Evolutionary conservation across 129 eudicot species (phyloP), one percentile per base, ranked within the genome.

Genomic region (Pittosporum tobira): DNA sequence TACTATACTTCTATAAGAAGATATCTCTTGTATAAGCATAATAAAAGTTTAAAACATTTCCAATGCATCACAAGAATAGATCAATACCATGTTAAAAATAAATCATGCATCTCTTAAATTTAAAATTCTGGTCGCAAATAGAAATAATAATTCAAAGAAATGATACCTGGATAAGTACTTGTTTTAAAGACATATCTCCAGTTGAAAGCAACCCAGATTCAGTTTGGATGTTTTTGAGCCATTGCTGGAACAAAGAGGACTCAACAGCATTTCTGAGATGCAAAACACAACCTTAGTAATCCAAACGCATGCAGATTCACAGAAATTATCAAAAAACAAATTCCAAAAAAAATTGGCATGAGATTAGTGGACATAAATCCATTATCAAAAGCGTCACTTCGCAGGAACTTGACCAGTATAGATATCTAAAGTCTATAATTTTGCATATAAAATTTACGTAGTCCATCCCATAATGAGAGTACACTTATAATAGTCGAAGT

Each of bases 81-180:
- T n/a, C 11, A n/a, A 6, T 29, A 31, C 3, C 45, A 27, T 21
- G 18, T 25, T 15, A 56, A 31, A 30, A 31, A 8, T 4, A n/a
- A 29, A 29, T 8, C 18, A 27, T 54, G 29, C n/a, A n/a, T n/a
- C n/a, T n/a, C n/a, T n/a, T n/a, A 8, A 18, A 19, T 19, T 8
- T 14, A 31, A 21, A 16, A 34, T 8, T 29, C 57, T 38, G 21
- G 30, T 14, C 19, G 45, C 62, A 60, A 42, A 48, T 60, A 15
- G 30, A 38, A 2, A 22, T 26, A 4, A 12, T 25, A 49, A 40
- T 5, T 20, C 30, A 43, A 31, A 49, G 11, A 27, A 42, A 38
- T 15, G 14, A 14, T 51, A 91, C 99, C 96, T 93, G 99, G 62
- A 93, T 84, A 71, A 83, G 89, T 42, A 93, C 94, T 78, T 87